phyloP scores from a whole-genome alignment of 768 basidiomycete genomes.

The Fomitopsis serialis region DNA sequence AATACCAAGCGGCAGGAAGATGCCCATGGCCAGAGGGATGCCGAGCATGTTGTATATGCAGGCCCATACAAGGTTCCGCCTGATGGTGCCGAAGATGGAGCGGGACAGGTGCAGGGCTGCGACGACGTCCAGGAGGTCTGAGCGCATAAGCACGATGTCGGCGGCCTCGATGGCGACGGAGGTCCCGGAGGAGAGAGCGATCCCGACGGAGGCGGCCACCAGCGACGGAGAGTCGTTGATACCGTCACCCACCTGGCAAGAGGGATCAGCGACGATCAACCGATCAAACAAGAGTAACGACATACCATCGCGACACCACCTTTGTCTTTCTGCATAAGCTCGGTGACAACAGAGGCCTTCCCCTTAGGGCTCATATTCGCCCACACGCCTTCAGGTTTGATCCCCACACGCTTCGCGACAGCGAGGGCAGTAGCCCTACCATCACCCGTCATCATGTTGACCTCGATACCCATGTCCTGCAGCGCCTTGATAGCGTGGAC shows the following conservation, averaged over 20 bases:
- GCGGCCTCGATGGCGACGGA: constrained; percentile 98
- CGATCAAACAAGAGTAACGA: constrained; percentile 3
- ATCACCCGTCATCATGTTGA: constrained; percentile 94
- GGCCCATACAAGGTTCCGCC: constrained; percentile 93
- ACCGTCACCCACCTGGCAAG: constrained; percentile 85
- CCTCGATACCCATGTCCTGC: constrained; percentile 85
- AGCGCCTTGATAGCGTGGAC: constrained; percentile 76
- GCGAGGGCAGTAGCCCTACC: constrained; percentile 80
- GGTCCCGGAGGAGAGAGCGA: constrained; percentile 93
- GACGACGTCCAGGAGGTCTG: constrained; percentile 94
- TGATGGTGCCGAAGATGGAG: constrained; percentile 85
- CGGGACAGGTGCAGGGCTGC: constrained; percentile 90
- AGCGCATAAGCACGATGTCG: constrained; percentile 96
- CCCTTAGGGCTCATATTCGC: constrained; percentile 94
- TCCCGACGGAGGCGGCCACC: constrained; percentile 92
- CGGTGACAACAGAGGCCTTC: constrained; percentile 80
- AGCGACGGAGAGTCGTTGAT: constrained; percentile 99
- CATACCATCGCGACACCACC: constrained; percentile 88
- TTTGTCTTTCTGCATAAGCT: constrained; percentile 67
- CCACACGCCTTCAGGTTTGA: constrained; percentile 77
- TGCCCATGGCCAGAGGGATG: constrained; percentile 96
- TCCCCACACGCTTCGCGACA: constrained; percentile 87
- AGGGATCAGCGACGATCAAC: neutral
- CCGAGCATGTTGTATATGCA: constrained; percentile 91
- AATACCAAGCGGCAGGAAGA: constrained; percentile 87